Conservation (phyloP, 2,329 filamentous ascomycete genomes). For the Colletotrichum zoysiae region DNA sequence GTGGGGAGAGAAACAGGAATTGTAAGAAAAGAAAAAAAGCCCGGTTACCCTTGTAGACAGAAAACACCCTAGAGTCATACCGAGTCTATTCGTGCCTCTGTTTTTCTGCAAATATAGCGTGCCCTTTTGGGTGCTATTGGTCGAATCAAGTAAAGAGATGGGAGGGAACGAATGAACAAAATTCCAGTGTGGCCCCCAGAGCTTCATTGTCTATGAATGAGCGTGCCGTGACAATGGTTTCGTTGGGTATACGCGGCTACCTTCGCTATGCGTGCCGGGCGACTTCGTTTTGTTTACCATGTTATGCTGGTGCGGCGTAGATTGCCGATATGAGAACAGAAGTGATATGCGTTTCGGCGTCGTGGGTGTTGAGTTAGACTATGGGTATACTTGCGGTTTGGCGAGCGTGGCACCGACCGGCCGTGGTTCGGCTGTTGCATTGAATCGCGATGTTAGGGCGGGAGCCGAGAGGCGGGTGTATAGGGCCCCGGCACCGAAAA, state of each 20-base stretch:
- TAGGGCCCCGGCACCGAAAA: too few relatives aligned
- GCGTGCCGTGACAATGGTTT: not conserved
- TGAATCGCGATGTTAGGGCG: not conserved
- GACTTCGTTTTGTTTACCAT: not conserved
- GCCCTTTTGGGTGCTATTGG: not conserved
- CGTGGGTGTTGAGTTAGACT: not conserved
- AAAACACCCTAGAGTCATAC: not conserved
- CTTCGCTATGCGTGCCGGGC: not conserved
- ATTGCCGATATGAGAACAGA: constrained; percentile 11
- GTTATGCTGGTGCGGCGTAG: not conserved
- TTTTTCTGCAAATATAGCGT: constrained; percentile 1
- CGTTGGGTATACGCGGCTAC: not conserved
- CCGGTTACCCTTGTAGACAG: not conserved
- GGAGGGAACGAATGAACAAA: not conserved
- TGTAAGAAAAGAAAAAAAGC: not conserved
- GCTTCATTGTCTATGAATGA: not conserved
- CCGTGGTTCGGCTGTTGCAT: not conserved
- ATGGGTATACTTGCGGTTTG: not conserved
- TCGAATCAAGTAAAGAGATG: not conserved
- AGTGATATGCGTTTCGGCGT: not conserved
- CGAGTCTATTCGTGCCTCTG: constrained; percentile 2
- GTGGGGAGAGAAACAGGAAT: not conserved
- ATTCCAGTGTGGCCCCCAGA: not conserved
- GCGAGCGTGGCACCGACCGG: not conserved
- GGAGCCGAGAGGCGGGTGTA: not conserved